phyloP scores from a whole-genome alignment of 495 filamentous ascomycete species.

The Lepidopterella palustris region DNA sequence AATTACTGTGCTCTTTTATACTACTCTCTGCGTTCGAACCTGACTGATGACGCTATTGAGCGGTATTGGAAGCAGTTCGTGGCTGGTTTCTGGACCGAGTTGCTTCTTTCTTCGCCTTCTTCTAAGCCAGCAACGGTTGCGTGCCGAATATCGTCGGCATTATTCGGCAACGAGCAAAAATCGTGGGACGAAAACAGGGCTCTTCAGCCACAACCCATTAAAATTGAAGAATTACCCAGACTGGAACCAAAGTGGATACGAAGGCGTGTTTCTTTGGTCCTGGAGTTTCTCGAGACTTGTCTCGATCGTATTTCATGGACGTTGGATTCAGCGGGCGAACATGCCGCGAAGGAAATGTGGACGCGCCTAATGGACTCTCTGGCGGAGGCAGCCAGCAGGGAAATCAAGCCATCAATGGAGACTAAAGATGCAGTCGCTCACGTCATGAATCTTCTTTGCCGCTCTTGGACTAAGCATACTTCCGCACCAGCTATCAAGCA shows the following conservation, averaged over 20 bases:
- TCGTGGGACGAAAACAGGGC: slow-evolving; percentile 69
- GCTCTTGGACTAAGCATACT: slow-evolving; percentile 52
- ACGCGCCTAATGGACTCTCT: slow-evolving; percentile 58
- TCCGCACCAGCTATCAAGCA: slow-evolving; percentile 2
- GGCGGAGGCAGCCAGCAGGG: slow-evolving; percentile 72
- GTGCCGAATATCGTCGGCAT: slow-evolving; percentile 56
- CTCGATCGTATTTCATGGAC: slow-evolving; percentile 52
- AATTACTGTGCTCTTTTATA: slow-evolving; percentile 78
- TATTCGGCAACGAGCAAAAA: slow-evolving; percentile 57
- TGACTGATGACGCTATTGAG: slow-evolving; percentile 56
- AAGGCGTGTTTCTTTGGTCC: slow-evolving; percentile 53
- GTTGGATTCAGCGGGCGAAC: slow-evolving; percentile 38
- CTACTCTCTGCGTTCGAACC: slow-evolving; percentile 71
- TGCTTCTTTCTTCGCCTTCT: slow-evolving; percentile 30
- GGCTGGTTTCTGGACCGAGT: slow-evolving; percentile 44
- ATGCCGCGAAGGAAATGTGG: slow-evolving; percentile 58
- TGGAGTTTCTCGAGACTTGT: slow-evolving; percentile 58
- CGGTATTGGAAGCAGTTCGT: slow-evolving; percentile 75
- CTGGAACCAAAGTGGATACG: slow-evolving; percentile 87
- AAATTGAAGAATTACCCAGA: slow-evolving; percentile 64
- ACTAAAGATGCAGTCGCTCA: slow-evolving; percentile 70
- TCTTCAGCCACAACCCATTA: slow-evolving; percentile 49
- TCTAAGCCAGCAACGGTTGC: slow-evolving; percentile 34
- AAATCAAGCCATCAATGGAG: slow-evolving; percentile 82
- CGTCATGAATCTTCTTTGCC: slow-evolving; percentile 58